Conservation (phyloP, 805 yeast species). For the Saccharomycopsis sp. region DNA sequence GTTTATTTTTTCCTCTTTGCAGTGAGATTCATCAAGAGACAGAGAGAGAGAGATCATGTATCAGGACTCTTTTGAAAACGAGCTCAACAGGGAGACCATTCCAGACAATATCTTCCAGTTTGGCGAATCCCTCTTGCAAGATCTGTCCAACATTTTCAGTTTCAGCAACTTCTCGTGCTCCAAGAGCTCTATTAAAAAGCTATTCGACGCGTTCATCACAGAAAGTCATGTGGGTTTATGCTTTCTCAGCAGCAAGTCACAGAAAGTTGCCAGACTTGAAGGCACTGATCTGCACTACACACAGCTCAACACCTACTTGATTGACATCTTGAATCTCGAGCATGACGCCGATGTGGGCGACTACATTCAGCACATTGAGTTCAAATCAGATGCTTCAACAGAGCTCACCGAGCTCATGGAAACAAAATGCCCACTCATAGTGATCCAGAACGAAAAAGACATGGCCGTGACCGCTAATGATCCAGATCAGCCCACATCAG, state of each 20-base stretch:
- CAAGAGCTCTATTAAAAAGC: slow-evolving; percentile 8
- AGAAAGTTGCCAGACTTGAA: background rate
- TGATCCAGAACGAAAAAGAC: slow-evolving; percentile 10
- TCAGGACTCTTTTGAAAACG: slow-evolving; percentile 14
- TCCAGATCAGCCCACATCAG: background rate
- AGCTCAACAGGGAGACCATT: slow-evolving; percentile 11
- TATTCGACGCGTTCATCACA: slow-evolving; percentile 13
- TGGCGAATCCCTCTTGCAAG: slow-evolving; percentile 3
- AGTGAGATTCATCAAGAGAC: too few species aligned
- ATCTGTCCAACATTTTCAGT: slow-evolving; percentile 10
- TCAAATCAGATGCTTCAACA: slow-evolving; percentile 1
- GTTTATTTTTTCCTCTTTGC: too few species aligned
- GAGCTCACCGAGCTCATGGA: slow-evolving; percentile 9
- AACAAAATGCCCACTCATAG: slow-evolving; percentile 7
- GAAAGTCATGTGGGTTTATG: slow-evolving; percentile 14
- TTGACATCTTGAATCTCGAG: slow-evolving; percentile 7
- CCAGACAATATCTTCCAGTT: slow-evolving; percentile 4
- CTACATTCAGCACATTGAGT: slow-evolving; percentile 8
- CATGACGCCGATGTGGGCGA: background rate
- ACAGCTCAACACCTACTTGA: slow-evolving; percentile 6
- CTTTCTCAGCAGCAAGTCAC: background rate
- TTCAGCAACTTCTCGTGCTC: slow-evolving; percentile 9
- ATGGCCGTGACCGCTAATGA: background rate
- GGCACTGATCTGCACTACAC: background rate
- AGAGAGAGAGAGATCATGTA: slow-evolving; percentile 16